Evolutionary conservation across 2,329 filamentous ascomycete species (phyloP).

Genomic region (Aspergillus amoenus): DNA sequence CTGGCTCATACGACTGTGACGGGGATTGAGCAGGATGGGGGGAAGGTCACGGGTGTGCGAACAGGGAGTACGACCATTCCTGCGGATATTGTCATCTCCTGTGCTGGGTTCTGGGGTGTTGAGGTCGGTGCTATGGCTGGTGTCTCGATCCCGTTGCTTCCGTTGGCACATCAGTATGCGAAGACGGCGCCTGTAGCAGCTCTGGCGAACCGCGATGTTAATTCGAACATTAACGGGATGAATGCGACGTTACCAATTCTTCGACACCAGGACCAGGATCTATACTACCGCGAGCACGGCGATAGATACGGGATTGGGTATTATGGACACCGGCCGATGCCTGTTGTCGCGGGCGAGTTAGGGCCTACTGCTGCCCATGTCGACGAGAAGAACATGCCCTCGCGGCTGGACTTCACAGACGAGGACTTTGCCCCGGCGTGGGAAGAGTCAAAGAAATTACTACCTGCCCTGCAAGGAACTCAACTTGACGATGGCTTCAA

Average conservation of each 20-base stretch:
- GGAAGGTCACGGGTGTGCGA: slow-evolving; percentile 56
- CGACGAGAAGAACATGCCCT: slow-evolving; percentile 63
- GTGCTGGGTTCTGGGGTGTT: slow-evolving; percentile 66
- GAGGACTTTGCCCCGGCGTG: slow-evolving; percentile 63
- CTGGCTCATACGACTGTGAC: slow-evolving; percentile 58
- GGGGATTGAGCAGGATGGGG: slow-evolving; percentile 52
- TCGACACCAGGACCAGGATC: slow-evolving; percentile 62
- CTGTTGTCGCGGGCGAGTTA: slow-evolving; percentile 55
- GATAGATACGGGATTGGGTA: slow-evolving; percentile 63
- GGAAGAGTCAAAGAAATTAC: slow-evolving; percentile 54
- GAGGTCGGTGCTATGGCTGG: slow-evolving; percentile 63
- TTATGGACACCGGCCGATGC: slow-evolving; percentile 64
- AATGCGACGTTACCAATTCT: slow-evolving; percentile 58
- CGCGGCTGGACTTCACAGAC: slow-evolving; percentile 58
- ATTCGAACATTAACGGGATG: slow-evolving; percentile 46
- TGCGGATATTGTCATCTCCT: slow-evolving; percentile 63
- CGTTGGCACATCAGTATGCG: slow-evolving; percentile 63
- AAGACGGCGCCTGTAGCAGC: slow-evolving; percentile 58
- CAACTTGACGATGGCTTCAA: slow-evolving; percentile 63
- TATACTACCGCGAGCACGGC: slow-evolving; percentile 66
- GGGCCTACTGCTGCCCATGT: slow-evolving; percentile 55
- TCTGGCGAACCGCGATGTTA: slow-evolving; percentile 38
- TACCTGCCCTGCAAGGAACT: slow-evolving; percentile 53
- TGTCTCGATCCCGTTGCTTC: slow-evolving; percentile 58
- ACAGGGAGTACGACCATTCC: slow-evolving; percentile 51